These are phyloP conservation scores for Kurtzmaniella quercitrusa DNA, from an alignment of 1,139 yeast genomes.

Conservation along the genomic window DNA sequence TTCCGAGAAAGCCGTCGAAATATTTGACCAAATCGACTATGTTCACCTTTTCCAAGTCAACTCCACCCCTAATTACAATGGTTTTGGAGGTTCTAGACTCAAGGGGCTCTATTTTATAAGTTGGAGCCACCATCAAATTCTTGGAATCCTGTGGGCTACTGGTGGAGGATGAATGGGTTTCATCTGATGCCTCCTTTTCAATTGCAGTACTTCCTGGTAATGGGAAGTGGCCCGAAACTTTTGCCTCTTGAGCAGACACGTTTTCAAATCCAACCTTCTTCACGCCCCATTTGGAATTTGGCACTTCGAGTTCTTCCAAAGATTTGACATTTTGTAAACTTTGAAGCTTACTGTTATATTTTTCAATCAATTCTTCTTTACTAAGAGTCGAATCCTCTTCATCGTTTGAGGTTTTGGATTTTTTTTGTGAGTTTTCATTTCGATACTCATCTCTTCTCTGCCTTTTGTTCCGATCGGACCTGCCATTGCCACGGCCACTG, in stretches of 20 bases:
- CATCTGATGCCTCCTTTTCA: conserved; percentile 12
- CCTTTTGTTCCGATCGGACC: background rate
- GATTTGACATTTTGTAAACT: conserved; percentile 18
- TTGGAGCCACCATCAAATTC: conserved; percentile 17
- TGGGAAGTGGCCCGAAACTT: conserved; percentile 76
- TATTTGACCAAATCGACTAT: conserved; percentile 38
- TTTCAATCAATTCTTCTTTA: conserved; percentile 17
- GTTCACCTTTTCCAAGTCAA: conserved; percentile 39
- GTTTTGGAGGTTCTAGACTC: conserved; percentile 46
- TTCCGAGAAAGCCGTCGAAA: conserved; percentile 37
- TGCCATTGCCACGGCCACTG: background rate
- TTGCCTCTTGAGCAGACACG: conserved; percentile 75
- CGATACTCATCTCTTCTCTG: background rate
- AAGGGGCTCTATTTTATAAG: conserved; percentile 45
- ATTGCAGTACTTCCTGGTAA: conserved; percentile 50
- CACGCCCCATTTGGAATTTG: conserved; percentile 68
- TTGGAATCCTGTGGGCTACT: conserved; percentile 37
- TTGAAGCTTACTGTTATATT: conserved; percentile 19
- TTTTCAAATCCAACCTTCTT: conserved; percentile 73
- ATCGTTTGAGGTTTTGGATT: background rate
- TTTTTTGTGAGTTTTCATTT: background rate
- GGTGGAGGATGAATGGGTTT: conserved; percentile 34
- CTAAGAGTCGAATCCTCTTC: background rate
- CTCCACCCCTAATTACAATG: conserved; percentile 44
- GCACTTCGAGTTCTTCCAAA: conserved; percentile 31